These are phyloP conservation scores for Scutellaria galericulata DNA, from an alignment of 257 asterid species.

Conservation along the genomic window DNA sequence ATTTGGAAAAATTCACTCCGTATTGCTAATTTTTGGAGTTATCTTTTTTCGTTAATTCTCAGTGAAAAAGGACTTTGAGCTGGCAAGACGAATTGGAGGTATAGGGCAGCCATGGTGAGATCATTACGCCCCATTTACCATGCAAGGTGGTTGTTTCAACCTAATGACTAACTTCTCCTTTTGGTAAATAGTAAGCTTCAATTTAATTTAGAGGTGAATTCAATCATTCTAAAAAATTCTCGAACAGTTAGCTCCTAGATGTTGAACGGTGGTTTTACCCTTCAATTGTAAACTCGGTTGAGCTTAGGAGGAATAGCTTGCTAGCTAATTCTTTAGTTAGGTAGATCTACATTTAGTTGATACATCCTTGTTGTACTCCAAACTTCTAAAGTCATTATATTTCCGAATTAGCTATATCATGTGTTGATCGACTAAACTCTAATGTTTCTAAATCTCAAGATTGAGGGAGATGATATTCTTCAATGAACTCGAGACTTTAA, in stretches of 20 bases:
- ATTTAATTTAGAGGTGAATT: slow-evolving; percentile 27
- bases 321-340: slow-evolving; percentile 20
- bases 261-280: slow-evolving; percentile 21
- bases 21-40: slow-evolving; percentile 26
- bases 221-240: background rate
- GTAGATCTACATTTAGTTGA: slow-evolving; percentile 26
- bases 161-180: slow-evolving; percentile 3
- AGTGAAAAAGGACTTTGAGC: slow-evolving; percentile 94
- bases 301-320: slow-evolving; percentile 16
- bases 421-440: background rate
- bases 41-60: slow-evolving; percentile 30
- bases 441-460: background rate
- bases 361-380: slow-evolving; percentile 22
- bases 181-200: slow-evolving; percentile 26
- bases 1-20: background rate
- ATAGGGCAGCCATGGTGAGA: slow-evolving; percentile 84
- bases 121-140: slow-evolving; percentile 2
- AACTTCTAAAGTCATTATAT: slow-evolving; percentile 11
- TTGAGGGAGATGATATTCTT: background rate
- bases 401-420: background rate
- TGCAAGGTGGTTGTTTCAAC: slow-evolving; percentile 5
- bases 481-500: background rate
- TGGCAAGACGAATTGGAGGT: slow-evolving; percentile 93
- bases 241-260: slow-evolving; percentile 15
- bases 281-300: background rate